These are phyloP conservation scores for Gossypium bickii DNA, from an alignment of 345 rosid genomes.

Conservation along the genomic window DNA sequence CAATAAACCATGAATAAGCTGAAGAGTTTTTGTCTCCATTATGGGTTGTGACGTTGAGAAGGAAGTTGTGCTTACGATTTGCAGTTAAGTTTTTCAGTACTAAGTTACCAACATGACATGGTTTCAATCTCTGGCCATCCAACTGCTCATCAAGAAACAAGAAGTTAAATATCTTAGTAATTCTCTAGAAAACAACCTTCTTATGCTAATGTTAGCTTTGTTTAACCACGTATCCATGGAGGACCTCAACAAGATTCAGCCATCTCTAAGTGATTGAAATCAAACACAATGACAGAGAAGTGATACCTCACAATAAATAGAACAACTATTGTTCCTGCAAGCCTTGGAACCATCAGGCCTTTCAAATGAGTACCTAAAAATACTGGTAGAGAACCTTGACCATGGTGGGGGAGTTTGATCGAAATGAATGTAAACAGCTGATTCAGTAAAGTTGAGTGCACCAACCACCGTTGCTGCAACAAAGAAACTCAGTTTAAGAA, in stretches of 20 bases:
- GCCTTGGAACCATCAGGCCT: conserved; percentile 33
- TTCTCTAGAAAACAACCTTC: background rate
- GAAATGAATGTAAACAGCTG: conserved; percentile 29
- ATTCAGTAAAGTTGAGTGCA: conserved; percentile 25
- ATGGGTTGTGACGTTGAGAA: conserved; percentile 35
- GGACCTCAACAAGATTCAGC: background rate
- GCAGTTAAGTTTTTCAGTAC: conserved; percentile 33
- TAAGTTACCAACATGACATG: conserved; percentile 29
- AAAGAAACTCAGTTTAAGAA: conserved; percentile 16
- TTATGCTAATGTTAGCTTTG: background rate
- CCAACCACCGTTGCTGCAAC: conserved; percentile 25
- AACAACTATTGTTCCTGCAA: conserved; percentile 30
- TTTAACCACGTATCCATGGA: background rate
- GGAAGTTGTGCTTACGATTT: conserved; percentile 36
- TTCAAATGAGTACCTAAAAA: conserved; percentile 33
- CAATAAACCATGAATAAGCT: conserved; percentile 49
- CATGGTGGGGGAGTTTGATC: conserved; percentile 32
- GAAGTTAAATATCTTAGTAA: conserved; percentile 5
- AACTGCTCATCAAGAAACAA: conserved; percentile 32
- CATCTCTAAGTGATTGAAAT: background rate
- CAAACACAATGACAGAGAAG: background rate
- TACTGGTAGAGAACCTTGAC: conserved; percentile 38
- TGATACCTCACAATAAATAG: conserved; percentile 39
- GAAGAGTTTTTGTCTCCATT: conserved; percentile 42
- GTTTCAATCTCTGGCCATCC: conserved; percentile 36